A percentile compares a stretch with the other conserved stretches of the same genome.
phyloP scores from a whole-genome alignment of 1,139 yeast genomes.

The Suhomyces wounanorum region DNA sequence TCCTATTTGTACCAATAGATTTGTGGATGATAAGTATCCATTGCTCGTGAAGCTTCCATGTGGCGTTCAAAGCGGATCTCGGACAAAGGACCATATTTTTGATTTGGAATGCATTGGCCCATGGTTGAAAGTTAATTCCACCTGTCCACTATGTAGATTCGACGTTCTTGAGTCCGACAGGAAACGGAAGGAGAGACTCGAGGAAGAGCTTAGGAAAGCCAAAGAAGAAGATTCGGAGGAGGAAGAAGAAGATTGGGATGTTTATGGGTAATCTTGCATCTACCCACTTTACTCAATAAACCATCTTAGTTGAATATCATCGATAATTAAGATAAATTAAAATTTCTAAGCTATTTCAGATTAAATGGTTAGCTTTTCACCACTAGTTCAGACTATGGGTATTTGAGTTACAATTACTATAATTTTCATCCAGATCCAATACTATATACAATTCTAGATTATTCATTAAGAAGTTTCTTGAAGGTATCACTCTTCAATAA shows the following conservation, averaged over 20 bases:
- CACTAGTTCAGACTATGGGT: too few relatives aligned
- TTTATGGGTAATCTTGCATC: constrained; percentile 53
- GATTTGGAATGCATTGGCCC: constrained; percentile 91
- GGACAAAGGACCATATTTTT: constrained; percentile 59
- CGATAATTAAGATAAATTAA: too few relatives aligned
- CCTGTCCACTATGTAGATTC: constrained; percentile 87
- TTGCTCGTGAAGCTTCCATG: constrained; percentile 83
- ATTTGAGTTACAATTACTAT: background rate
- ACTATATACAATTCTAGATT: constrained; percentile 6
- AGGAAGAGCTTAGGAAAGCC: constrained; percentile 37
- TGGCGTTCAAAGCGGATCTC: constrained; percentile 32
- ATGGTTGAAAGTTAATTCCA: constrained; percentile 77
- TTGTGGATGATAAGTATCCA: constrained; percentile 74
- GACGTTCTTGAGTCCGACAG: constrained; percentile 52
- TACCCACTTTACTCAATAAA: too few relatives aligned
- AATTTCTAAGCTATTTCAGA: too few relatives aligned
- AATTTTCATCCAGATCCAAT: background rate
- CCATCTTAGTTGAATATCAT: too few relatives aligned
- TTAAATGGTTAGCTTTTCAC: too few relatives aligned
- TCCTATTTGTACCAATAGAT: constrained; percentile 80
- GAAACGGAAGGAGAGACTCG: constrained; percentile 46
- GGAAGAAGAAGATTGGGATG: constrained; percentile 72
- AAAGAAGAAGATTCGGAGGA: constrained; percentile 64
- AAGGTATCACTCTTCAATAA: constrained; percentile 60
- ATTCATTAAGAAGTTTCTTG: constrained; percentile 29